Evolutionary conservation across 371 early-diverging fungal genomes (phyloP).

Genomic region (Furculomyces boomerangus): DNA sequence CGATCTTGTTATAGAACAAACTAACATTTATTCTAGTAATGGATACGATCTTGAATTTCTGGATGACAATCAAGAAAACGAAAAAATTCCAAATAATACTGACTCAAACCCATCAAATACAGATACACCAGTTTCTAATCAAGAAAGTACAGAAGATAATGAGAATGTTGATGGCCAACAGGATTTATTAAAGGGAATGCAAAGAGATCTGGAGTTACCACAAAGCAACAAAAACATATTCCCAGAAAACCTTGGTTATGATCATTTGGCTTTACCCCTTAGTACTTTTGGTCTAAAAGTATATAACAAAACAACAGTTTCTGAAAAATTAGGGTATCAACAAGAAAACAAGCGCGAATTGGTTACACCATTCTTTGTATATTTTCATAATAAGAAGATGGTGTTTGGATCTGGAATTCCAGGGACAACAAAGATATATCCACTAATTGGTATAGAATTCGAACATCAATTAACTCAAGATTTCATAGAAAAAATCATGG

Average conservation of each 20-base stretch:
- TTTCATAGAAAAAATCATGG: background rate
- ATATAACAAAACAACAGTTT: background rate
- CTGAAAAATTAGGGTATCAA: background rate
- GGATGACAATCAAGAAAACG: background rate
- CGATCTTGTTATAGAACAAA: background rate
- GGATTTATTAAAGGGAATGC: too few species aligned
- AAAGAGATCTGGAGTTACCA: background rate
- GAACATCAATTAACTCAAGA: background rate
- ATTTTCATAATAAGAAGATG: background rate
- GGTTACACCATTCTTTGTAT: background rate
- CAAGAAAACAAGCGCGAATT: too few species aligned
- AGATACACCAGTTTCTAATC: background rate
- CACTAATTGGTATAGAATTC: background rate
- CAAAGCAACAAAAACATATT: background rate
- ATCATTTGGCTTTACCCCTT: background rate
- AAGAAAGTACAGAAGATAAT: background rate
- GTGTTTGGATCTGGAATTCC: slow-evolving; percentile 2
- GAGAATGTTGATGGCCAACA: too few species aligned
- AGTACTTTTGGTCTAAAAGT: background rate
- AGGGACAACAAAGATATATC: slow-evolving; percentile 2
- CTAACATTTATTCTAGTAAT: background rate
- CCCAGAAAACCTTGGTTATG: background rate
- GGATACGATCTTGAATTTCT: background rate
- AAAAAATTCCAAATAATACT: background rate
- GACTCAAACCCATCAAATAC: background rate